Evolutionary conservation across 805 yeast species (phyloP).

Genomic region (Wickerhamomyces silvicola): DNA sequence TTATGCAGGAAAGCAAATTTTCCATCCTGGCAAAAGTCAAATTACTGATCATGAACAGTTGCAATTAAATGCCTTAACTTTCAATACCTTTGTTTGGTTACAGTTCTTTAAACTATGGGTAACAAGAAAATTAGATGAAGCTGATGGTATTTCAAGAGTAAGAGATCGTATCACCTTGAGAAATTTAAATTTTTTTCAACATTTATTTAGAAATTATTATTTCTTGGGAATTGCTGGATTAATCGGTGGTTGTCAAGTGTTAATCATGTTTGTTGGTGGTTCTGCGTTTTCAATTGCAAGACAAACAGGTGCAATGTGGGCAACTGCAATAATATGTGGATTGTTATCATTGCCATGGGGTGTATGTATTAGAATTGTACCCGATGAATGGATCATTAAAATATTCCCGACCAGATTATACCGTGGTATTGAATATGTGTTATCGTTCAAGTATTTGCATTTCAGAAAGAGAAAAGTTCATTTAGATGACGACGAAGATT

Average conservation of each 20-base stretch:
- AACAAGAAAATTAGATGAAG: conserved; percentile 86
- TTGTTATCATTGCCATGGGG: conserved; percentile 78
- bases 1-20: conserved; percentile 65
- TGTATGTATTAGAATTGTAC: conserved; percentile 64
- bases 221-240: conserved; percentile 66
- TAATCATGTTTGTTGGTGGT: conserved; percentile 97
- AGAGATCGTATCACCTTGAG: conserved; percentile 52
- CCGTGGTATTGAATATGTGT: conserved; percentile 9
- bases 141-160: conserved; percentile 55
- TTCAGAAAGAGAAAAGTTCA: conserved; percentile 1
- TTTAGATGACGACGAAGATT: conserved; percentile 6
- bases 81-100: conserved; percentile 96
- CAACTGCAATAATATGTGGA: conserved; percentile 77
- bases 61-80: conserved; percentile 77
- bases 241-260: conserved; percentile 77
- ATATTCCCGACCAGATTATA: conserved; percentile 54
- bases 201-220: conserved; percentile 75
- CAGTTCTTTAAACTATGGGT: conserved; percentile 92
- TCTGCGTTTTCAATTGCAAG: conserved; percentile 81
- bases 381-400: conserved; percentile 67
- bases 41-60: conserved; percentile 39
- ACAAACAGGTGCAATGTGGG: conserved; percentile 88
- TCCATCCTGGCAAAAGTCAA: conserved; percentile 31
- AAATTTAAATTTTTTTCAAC: conserved; percentile 77
- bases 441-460: conserved; percentile 15